Base-by-base conservation (phyloP, 805 yeast species). In the Kazachstania viticola region DNA sequence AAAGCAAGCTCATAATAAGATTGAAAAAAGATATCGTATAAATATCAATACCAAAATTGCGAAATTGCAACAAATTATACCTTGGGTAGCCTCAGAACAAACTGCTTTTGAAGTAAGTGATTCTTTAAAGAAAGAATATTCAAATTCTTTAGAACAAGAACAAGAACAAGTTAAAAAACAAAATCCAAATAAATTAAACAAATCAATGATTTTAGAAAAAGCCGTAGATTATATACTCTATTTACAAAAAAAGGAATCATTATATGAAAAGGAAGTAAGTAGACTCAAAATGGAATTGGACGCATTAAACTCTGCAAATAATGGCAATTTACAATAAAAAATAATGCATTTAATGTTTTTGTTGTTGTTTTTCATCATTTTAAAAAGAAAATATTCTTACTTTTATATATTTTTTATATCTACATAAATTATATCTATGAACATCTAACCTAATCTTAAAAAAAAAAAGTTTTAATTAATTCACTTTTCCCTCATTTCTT, bases 31-130 rank as follows among this genome's bases (percentile, higher is more conserved):
- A 37, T 77, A 78, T 52, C 61, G 84, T 49, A 75, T 75, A 38
- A 77, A 77, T 51, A 75, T 78, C 51, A 77, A 77, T 49, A 71
- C 79, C 9, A 77, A 75, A 50, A 78, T 78, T 34, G 79, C 79
- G 4, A 73, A 74, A 19, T 55, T 77, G 33, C 81, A 75, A 47
- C 69, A 67, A 44, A 62, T 77, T 16, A 76, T 78, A 22, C 85
- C 85, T 9, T 71, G 78, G 73, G 71, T 75, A 32, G 69, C 76
- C 3, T 54, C 62, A 30, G 80, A 74, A 37, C 69, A 69, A 40
- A 70, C 78, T 3, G 79, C 79, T 0, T 75, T 75, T 47, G 79
- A 71, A 44, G 52, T 50, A 3, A 46, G 48, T 19, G 46, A 44
- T n/a, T 23, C 38, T 12, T n/a, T 41, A 13, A 37, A 38, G 26